Evolutionary conservation across 2,329 filamentous ascomycete species (phyloP).

Genomic region (Cadophora gregata): DNA sequence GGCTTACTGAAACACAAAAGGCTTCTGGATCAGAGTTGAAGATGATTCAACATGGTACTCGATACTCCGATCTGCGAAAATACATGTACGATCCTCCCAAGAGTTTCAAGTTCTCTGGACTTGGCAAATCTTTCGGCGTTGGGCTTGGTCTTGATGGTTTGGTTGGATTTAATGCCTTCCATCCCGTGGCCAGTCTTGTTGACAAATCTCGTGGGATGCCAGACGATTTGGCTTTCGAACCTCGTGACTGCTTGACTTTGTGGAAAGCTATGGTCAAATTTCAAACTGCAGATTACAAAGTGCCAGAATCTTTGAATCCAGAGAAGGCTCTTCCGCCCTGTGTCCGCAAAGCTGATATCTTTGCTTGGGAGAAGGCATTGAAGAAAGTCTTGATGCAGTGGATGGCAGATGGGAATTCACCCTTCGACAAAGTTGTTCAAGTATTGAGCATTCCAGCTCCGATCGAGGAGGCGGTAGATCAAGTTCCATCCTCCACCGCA

Average conservation of each 20-base stretch:
- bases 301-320: conserved; percentile 58
- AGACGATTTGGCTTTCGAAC: conserved; percentile 71
- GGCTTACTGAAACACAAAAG: conserved; percentile 69
- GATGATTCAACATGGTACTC: conserved; percentile 70
- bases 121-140: conserved; percentile 45
- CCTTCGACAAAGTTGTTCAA: conserved; percentile 51
- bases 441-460: conserved; percentile 48
- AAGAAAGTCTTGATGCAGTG: conserved; percentile 64
- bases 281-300: conserved; percentile 55
- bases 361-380: conserved; percentile 67
- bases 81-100: conserved; percentile 66
- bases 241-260: conserved; percentile 70
- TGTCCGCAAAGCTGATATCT: conserved; percentile 68
- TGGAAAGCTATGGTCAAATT: conserved; percentile 68
- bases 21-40: conserved; percentile 66
- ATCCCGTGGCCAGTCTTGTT: conserved; percentile 68
- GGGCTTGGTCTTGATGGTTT: conserved; percentile 53
- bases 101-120: conserved; percentile 46
- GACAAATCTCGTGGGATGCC: conserved; percentile 68
- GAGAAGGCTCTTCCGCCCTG: conserved; percentile 55
- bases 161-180: conserved; percentile 51
- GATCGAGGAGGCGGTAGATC: conserved; percentile 20
- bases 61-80: conserved; percentile 81
- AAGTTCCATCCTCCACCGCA: conserved; percentile 23
- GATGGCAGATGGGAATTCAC: conserved; percentile 59